Percentiles rank a stretch among this genome's conserved stretches.
Evolutionary conservation across 2,329 filamentous ascomycete genomes (phyloP).

Genomic region (Scedosporium apiospermum): DNA sequence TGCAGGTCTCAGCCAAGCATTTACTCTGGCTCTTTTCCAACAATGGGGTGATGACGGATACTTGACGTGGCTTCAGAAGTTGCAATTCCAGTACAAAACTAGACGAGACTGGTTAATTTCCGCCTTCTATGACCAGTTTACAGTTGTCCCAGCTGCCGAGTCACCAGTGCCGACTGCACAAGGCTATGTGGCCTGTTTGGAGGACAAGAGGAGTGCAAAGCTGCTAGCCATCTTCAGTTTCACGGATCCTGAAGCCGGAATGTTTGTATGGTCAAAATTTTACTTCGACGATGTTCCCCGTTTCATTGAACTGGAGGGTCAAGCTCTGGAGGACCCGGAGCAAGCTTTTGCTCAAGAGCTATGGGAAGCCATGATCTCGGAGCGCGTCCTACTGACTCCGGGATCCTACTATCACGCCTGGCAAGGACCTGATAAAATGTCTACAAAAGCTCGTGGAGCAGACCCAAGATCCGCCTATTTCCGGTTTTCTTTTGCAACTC

Average conservation of each 20-base stretch:
- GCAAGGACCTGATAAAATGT: conserved; percentile 17
- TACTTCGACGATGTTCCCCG: no score
- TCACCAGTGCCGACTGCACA: conserved; percentile 10
- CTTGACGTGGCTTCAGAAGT: conserved; percentile 61
- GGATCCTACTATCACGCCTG: conserved; percentile 22
- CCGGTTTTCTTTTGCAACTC: conserved; percentile 18
- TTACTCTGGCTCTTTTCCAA: conserved; percentile 27
- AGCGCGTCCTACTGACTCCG: conserved; percentile 18
- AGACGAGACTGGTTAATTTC: conserved; percentile 55
- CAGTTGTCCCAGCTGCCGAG: conserved; percentile 11
- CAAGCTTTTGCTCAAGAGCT: conserved; percentile 11
- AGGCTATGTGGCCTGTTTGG: conserved; percentile 14
- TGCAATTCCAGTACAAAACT: conserved; percentile 58
- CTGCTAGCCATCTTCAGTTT: no score
- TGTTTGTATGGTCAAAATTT: no score
- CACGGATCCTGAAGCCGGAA: no score
- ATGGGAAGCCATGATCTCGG: conserved; percentile 12
- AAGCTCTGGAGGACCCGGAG: no score
- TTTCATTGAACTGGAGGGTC: no score
- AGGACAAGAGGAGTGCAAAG: not conserved
- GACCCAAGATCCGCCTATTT: conserved; percentile 16
- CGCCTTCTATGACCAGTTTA: conserved; percentile 30
- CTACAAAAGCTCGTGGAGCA: conserved; percentile 14
- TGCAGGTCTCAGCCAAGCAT: conserved; percentile 52
- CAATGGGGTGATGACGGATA: conserved; percentile 67